Evolutionary conservation across 257 asterid genomes (phyloP).

Genomic region (Solanum clarkiae): DNA sequence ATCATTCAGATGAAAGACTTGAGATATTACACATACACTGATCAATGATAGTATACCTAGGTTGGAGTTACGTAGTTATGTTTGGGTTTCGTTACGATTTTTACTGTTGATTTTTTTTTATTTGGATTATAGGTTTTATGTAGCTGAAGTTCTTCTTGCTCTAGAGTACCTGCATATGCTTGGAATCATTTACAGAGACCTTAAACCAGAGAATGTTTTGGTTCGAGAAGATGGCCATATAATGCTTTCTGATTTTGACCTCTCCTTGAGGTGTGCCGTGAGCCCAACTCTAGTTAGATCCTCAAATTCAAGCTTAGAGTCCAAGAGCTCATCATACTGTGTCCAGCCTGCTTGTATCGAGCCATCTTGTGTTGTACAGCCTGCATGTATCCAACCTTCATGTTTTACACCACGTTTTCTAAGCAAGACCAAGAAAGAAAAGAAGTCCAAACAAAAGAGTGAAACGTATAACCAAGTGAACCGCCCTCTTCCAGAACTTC

Average conservation of each 20-base stretch:
- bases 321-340: constrained; percentile 36
- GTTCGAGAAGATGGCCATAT: constrained; percentile 64
- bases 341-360: constrained; percentile 7
- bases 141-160: constrained; percentile 58
- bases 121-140: constrained; percentile 35
- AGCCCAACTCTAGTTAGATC: constrained; percentile 49
- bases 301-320: constrained; percentile 18
- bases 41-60: background rate
- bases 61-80: background rate
- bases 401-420: constrained; percentile 50
- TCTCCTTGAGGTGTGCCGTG: constrained; percentile 45
- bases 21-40: background rate
- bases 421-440: constrained; percentile 34
- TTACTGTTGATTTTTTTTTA: background rate
- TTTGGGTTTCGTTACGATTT: background rate
- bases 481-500: constrained; percentile 43
- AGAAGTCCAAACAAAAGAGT: constrained; percentile 28
- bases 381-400: constrained; percentile 42
- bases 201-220: constrained; percentile 52
- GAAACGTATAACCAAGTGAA: constrained; percentile 27
- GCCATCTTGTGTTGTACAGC: constrained; percentile 46
- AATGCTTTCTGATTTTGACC: constrained; percentile 67
- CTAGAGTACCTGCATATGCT: constrained; percentile 64
- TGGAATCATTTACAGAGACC: constrained; percentile 56
- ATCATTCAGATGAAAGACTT: background rate